Evolutionary conservation across 2,329 filamentous ascomycete species (phyloP).

Genomic region (Penicillium italicum): DNA sequence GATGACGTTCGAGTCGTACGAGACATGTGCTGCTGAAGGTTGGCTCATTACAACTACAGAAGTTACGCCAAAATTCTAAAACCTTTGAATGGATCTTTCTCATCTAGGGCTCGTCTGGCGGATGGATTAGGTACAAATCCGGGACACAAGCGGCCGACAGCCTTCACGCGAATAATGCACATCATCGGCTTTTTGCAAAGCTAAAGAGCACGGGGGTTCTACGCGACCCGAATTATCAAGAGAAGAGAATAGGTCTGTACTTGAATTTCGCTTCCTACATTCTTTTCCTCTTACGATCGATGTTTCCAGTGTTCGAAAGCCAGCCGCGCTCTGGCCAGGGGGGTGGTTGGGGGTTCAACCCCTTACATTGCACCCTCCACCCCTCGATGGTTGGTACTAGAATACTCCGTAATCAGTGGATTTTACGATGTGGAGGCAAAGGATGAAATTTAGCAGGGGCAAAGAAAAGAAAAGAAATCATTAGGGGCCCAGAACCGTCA

Average conservation of each 20-base stretch:
- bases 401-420: not conserved
- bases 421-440: not conserved
- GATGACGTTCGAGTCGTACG: slow-evolving; percentile 29
- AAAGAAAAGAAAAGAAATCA: not conserved
- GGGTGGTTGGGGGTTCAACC: not conserved
- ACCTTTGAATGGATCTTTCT: not conserved
- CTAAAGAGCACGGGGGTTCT: not conserved
- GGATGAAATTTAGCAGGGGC: not conserved
- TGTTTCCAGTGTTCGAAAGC: not conserved
- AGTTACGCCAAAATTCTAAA: not conserved
- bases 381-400: not conserved
- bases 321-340: not conserved
- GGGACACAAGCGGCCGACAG: not conserved
- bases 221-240: not conserved
- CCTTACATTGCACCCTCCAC: not conserved
- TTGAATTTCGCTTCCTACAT: not conserved
- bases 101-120: not conserved
- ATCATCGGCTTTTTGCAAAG: not conserved
- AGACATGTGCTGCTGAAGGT: slow-evolving; percentile 15
- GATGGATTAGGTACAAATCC: not conserved
- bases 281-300: not conserved
- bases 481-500: not conserved
- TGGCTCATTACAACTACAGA: not conserved
- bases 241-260: not conserved
- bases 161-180: not conserved